These are phyloP conservation scores for Taiwanofungus camphoratus DNA, from an alignment of 1,284 basidiomycete species.

Conservation along the genomic window DNA sequence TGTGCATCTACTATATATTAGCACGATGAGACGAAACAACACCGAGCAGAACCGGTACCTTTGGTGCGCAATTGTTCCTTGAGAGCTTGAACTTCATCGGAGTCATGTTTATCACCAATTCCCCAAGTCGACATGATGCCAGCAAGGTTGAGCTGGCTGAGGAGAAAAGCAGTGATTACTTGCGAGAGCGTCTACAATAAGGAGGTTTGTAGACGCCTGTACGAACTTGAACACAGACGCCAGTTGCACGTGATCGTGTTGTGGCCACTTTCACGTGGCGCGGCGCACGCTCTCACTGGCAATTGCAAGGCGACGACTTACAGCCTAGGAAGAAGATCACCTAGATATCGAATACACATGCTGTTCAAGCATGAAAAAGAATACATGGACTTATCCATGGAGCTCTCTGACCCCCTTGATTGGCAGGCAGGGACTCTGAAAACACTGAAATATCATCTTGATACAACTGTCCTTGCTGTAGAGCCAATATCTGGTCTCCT, in stretches of 20 bases:
- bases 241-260: conserved; percentile 5
- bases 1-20: conserved; percentile 20
- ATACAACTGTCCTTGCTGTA: conserved; percentile 57
- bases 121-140: conserved; percentile 50
- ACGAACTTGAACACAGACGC: conserved; percentile 3
- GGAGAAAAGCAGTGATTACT: conserved; percentile 1
- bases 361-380: conserved; percentile 13
- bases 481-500: conserved; percentile 73
- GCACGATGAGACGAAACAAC: conserved; percentile 6
- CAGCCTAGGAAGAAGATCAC: not conserved
- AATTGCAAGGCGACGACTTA: too few relatives aligned
- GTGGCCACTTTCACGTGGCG: conserved; percentile 1
- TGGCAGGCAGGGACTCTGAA: conserved; percentile 50
- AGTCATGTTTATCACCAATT: conserved; percentile 54
- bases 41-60: conserved; percentile 36
- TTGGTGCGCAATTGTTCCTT: conserved; percentile 58
- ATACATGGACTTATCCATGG: conserved; percentile 45
- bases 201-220: conserved; percentile 1
- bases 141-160: not conserved
- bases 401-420: conserved; percentile 48
- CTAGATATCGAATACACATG: conserved; percentile 4
- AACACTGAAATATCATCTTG: conserved; percentile 44
- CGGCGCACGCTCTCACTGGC: too few relatives aligned
- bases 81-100: conserved; percentile 50
- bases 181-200: not conserved